These are phyloP conservation scores for Thelephora aurantiotincta DNA, from an alignment of 768 basidiomycete species.

Conservation along the genomic window DNA sequence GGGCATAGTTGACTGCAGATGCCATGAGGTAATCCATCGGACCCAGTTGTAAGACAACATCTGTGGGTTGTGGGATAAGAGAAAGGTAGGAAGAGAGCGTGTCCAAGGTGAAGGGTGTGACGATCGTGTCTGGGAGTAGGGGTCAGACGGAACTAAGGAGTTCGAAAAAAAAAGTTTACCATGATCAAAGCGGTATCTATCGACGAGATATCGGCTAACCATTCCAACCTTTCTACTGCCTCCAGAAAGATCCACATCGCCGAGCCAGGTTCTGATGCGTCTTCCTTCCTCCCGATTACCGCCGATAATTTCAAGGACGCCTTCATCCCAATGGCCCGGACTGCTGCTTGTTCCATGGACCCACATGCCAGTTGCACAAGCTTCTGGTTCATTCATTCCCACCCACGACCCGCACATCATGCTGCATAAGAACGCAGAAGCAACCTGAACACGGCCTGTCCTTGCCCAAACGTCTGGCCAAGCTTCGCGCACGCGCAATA, in stretches of 20 bases:
- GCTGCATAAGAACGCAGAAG: conserved; percentile 60
- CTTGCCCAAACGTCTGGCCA: conserved; percentile 72
- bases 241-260: conserved; percentile 63
- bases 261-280: conserved; percentile 64
- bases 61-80: conserved; percentile 52
- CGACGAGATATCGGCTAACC: conserved; percentile 61
- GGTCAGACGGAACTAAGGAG: not conserved
- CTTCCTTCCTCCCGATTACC: conserved; percentile 63
- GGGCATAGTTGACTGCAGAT: conserved; percentile 60
- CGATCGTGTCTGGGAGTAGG: conserved; percentile 39
- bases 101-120: conserved; percentile 68
- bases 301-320: conserved; percentile 62
- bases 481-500: conserved; percentile 64
- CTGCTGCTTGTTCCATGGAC: conserved; percentile 25
- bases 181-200: conserved; percentile 69
- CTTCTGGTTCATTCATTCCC: conserved; percentile 61
- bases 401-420: conserved; percentile 60
- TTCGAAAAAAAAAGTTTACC: conserved; percentile 23
- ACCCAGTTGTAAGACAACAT: conserved; percentile 69
- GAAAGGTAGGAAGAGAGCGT: conserved; percentile 69
- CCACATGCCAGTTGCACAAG: conserved; percentile 72
- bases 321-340: conserved; percentile 68
- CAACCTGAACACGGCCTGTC: conserved; percentile 68
- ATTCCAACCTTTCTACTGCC: conserved; percentile 50
- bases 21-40: conserved; percentile 70